Evolutionary conservation across 2,329 filamentous ascomycete species (phyloP).

Genomic region (Alternaria brassicae): DNA sequence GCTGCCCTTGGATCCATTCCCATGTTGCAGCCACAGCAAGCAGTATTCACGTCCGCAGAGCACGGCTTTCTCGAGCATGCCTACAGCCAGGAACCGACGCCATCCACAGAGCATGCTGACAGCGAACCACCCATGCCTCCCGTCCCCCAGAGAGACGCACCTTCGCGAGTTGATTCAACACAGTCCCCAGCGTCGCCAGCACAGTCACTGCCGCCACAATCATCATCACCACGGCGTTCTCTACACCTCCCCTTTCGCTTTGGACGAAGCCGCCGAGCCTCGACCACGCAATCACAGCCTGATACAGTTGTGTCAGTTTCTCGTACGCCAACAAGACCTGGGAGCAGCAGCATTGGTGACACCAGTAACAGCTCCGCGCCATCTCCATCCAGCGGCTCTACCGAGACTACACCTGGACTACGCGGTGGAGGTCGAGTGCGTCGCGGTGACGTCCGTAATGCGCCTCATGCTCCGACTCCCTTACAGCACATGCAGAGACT

Average conservation of each 20-base stretch:
- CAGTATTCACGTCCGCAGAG: conserved; percentile 25
- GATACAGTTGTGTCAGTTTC: conserved; percentile 15
- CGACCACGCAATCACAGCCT: neutral
- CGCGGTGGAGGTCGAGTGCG: conserved; percentile 19
- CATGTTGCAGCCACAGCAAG: conserved; percentile 35
- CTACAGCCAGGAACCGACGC: neutral
- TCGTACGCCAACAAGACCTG: conserved; percentile 15
- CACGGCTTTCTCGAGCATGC: conserved; percentile 16
- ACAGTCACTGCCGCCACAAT: conserved; percentile 1
- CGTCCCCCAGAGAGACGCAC: neutral
- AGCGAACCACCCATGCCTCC: conserved; percentile 9
- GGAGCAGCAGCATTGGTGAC: conserved; percentile 17
- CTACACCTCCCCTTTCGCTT: conserved; percentile 36
- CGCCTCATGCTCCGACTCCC: conserved; percentile 21
- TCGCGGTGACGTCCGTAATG: conserved; percentile 13
- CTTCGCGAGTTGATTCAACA: neutral
- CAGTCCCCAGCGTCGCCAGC: conserved; percentile 1
- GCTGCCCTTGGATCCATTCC: conserved; percentile 36
- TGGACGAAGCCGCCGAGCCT: conserved; percentile 6
- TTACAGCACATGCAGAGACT: conserved; percentile 26
- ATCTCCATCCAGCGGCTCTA: conserved; percentile 9
- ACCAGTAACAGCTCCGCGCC: neutral
- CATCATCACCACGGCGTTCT: conserved; percentile 8
- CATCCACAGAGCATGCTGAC: conserved; percentile 1
- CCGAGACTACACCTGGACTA: conserved; percentile 23